A percentile compares a stretch with the other conserved stretches of the same genome.
These are phyloP conservation scores for Oryza glaberrima DNA, from an alignment of 176 grass and related monocot species.

Conservation along the genomic window DNA sequence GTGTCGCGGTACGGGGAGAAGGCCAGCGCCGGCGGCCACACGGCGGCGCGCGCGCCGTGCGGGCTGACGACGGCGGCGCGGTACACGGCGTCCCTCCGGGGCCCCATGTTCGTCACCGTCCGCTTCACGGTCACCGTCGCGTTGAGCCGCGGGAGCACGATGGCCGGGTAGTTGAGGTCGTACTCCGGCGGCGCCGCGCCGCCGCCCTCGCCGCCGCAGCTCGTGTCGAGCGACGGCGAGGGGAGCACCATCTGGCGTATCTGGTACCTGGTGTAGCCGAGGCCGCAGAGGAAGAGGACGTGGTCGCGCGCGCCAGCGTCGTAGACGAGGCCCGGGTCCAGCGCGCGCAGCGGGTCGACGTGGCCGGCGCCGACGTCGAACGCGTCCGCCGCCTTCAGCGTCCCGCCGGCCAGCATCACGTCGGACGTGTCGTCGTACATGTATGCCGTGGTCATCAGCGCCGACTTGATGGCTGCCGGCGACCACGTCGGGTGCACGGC, in stretches of 20 bases:
- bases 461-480: constrained; percentile 81
- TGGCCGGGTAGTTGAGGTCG: constrained; percentile 84
- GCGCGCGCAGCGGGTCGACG: constrained; percentile 66
- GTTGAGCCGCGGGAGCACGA: constrained; percentile 59
- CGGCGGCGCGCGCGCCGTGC: constrained; percentile 47
- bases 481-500: constrained; percentile 84
- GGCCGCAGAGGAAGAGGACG: constrained; percentile 71
- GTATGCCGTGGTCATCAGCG: constrained; percentile 91
- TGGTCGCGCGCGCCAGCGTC: constrained; percentile 66
- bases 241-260: constrained; percentile 69
- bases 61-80: constrained; percentile 50
- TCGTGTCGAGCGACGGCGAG: constrained; percentile 51
- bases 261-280: constrained; percentile 64
- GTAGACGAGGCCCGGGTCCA: constrained; percentile 88
- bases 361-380: constrained; percentile 87
- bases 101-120: constrained; percentile 77
- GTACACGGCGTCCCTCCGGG: constrained; percentile 52
- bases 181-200: not conserved
- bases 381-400: constrained; percentile 70
- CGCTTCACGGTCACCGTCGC: constrained; percentile 57
- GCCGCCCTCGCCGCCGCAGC: constrained; percentile 43
- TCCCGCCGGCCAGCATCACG: constrained; percentile 66
- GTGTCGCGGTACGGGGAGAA: constrained; percentile 46
- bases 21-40: constrained; percentile 64
- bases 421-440: constrained; percentile 64